Evolutionary conservation across 2,329 filamentous ascomycete genomes (phyloP), one percentile per base, ranked within the genome.

Genomic region (Aureobasidium sp.): DNA sequence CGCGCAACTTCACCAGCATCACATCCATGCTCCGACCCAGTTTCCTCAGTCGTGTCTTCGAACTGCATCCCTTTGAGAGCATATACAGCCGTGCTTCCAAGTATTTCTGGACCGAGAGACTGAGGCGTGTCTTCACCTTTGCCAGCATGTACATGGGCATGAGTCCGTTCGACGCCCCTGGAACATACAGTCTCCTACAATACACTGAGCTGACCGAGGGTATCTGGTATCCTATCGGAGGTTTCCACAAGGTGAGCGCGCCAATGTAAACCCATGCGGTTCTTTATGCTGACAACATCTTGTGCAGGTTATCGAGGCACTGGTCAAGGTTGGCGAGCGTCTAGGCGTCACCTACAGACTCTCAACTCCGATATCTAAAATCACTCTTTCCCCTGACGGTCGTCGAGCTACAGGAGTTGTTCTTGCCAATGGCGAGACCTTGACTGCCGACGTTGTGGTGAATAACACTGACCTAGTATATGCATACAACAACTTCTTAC

Each of bases 141-240:
- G 87, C 84, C 27, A 90, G 86, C 67, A 91, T 91, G 88, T 91
- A 91, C 69, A 88, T 91, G 85, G 88, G 88, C 0, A 91, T 91
- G 88, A 86, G 81, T 60, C 88, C 88, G 0, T 91, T 88, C 69
- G 86, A 89, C 69, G 87, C 88, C 0, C 88, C 88, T 0, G 87
- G 85, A 3, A 90, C 88, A 2, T 91, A 91, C 73, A 86, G 82
- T 53, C 72, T 91, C 63, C 75, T 91, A 57, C 88, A 90, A 72
- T 91, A 90, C 71, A 88, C 88, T 0, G 88, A 91, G 74, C 74
- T 90, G 36, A 85, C 86, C 0, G 86, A 91, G 74, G 88, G 88
- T 0, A 89, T 91, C 47, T 88, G 87, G 84, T 91, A 89, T 73
- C 86, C 87, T 0, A 78, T 81, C 27, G 88, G 87, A 2, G 87